phyloP scores from a whole-genome alignment of 2,329 filamentous ascomycete species.

The Ascochyta koolunga region DNA sequence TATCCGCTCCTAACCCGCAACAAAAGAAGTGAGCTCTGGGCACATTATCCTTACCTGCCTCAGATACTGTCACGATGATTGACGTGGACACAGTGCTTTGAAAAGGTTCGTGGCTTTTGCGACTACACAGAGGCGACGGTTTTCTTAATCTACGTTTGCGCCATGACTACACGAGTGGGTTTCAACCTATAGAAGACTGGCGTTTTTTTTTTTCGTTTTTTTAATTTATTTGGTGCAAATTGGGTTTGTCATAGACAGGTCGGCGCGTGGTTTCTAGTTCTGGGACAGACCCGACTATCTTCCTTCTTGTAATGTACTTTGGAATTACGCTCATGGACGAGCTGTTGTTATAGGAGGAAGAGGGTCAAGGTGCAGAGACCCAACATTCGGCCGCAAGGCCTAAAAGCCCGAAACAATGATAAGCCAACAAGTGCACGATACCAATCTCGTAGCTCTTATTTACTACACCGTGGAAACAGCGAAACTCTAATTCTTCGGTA shows the following conservation, averaged over 20 bases:
- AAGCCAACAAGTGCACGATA: constrained; percentile 7
- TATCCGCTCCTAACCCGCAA: constrained; percentile 39
- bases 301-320: constrained; percentile 26
- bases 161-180: constrained; percentile 7
- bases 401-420: constrained; percentile 11
- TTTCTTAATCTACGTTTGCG: constrained; percentile 4
- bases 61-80: constrained; percentile 7
- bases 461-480: constrained; percentile 3
- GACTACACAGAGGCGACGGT: constrained; percentile 1
- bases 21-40: constrained; percentile 41
- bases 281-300: constrained; percentile 2
- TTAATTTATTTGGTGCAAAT: constrained; percentile 1
- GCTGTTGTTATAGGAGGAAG: constrained; percentile 10
- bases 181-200: constrained; percentile 7
- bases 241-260: constrained; percentile 11
- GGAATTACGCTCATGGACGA: constrained; percentile 4
- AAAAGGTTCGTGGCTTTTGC: constrained; percentile 6
- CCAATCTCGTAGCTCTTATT: constrained; percentile 12
- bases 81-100: constrained; percentile 9
- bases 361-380: constrained; percentile 3
- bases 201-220: constrained; percentile 11
- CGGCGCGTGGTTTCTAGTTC: constrained; percentile 1
- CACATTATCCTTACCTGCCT: background rate
- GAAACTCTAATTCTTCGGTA: background rate
- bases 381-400: constrained; percentile 1